Percentiles rank a stretch among this genome's conserved stretches.
Evolutionary conservation across 1,284 basidiomycete species (phyloP).

Genomic region (Fereydounia khargensis): DNA sequence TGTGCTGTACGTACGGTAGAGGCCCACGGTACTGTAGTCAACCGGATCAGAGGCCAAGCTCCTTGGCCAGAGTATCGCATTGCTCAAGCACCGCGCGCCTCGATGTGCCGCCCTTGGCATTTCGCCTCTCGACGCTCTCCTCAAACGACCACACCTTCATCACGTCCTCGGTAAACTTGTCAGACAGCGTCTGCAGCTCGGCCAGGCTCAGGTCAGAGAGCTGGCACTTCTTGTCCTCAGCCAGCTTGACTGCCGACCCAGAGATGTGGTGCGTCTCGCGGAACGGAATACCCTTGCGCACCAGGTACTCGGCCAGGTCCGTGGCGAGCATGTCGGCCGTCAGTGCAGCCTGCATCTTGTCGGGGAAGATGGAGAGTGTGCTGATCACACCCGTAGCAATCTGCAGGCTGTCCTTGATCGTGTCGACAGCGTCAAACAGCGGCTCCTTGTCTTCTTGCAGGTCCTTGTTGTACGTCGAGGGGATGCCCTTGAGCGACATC

Average conservation of each 20-base stretch:
- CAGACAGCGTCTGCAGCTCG: constrained; percentile 74
- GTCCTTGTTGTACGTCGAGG: constrained; percentile 99
- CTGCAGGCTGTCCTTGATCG: constrained; percentile 79
- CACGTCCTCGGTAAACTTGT: constrained; percentile 79
- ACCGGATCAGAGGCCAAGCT: constrained; percentile 2
- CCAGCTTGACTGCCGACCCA: constrained; percentile 88
- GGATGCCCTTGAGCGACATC: constrained; percentile 94
- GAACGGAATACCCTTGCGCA: constrained; percentile 93
- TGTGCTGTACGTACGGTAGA: not conserved
- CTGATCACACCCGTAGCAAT: constrained; percentile 93
- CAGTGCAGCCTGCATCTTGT: constrained; percentile 83
- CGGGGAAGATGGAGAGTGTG: constrained; percentile 75
- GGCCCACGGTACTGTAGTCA: not conserved
- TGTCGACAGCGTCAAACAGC: constrained; percentile 89
- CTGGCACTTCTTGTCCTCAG: constrained; percentile 77
- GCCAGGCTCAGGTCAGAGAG: constrained; percentile 75
- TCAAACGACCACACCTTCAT: constrained; percentile 55
- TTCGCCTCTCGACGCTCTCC: constrained; percentile 81
- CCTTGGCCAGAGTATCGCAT: constrained; percentile 40
- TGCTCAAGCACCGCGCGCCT: constrained; percentile 81
- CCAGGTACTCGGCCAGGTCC: constrained; percentile 94
- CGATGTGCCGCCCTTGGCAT: constrained; percentile 88
- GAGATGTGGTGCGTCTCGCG: constrained; percentile 98
- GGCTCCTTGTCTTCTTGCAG: constrained; percentile 98
- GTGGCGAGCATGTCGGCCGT: constrained; percentile 97